Conservation (phyloP, 441 rosid species). For the Adansonia madagascariensis region DNA sequence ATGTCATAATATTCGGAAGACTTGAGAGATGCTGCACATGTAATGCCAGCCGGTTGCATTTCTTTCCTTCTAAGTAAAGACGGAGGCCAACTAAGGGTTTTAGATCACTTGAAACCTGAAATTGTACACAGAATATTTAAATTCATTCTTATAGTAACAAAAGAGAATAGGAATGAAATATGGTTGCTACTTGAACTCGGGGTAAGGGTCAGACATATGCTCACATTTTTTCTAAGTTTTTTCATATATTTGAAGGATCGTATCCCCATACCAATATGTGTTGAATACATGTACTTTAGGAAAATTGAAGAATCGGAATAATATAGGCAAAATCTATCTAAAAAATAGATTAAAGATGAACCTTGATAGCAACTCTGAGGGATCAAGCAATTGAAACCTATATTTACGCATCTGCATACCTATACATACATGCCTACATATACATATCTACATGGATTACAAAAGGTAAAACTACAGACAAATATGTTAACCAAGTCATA, state of each 20-base stretch:
- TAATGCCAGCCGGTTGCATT: conserved; percentile 47
- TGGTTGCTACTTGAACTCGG: too few relatives aligned
- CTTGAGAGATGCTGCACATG: conserved; percentile 52
- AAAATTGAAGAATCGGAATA: too few relatives aligned
- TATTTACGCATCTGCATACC: neutral
- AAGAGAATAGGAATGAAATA: neutral
- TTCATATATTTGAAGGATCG: too few relatives aligned
- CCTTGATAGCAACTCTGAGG: neutral
- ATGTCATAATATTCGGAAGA: conserved; percentile 50
- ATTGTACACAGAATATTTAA: neutral
- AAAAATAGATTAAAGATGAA: neutral
- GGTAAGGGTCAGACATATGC: too few relatives aligned
- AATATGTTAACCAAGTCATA: neutral
- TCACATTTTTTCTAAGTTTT: too few relatives aligned
- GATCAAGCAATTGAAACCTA: neutral
- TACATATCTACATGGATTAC: neutral
- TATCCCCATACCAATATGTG: too few relatives aligned
- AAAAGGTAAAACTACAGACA: conserved; percentile 12
- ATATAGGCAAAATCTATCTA: neutral
- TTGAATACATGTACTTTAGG: too few relatives aligned
- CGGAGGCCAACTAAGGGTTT: conserved; percentile 52
- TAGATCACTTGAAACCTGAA: conserved; percentile 47
- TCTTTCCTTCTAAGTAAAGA: conserved; percentile 53
- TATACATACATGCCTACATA: neutral
- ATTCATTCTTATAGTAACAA: neutral